Evolutionary conservation across 495 filamentous ascomycete genomes (phyloP).

Genomic region (Penicillium canariense): DNA sequence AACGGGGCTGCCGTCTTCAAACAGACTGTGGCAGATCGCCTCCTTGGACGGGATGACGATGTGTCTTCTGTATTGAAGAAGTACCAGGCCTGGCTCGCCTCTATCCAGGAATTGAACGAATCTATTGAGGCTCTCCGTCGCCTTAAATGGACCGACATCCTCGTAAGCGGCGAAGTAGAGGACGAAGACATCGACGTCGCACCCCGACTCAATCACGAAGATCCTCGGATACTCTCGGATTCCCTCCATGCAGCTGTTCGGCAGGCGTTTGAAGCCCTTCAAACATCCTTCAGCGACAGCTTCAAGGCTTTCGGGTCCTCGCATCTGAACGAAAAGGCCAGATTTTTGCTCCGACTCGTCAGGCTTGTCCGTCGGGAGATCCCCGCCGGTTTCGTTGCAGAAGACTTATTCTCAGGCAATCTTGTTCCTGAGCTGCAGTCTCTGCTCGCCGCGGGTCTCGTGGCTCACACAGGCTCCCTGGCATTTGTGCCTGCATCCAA

Average conservation of each 20-base stretch:
- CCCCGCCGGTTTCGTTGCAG: constrained; percentile 44
- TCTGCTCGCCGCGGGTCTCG: constrained; percentile 44
- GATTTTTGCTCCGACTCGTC: constrained; percentile 73
- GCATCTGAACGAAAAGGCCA: constrained; percentile 53
- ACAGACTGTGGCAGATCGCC: constrained; percentile 45
- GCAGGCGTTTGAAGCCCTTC: constrained; percentile 57
- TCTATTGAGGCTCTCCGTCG: constrained; percentile 65
- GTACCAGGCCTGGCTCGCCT: constrained; percentile 67
- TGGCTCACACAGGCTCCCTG: constrained; percentile 12
- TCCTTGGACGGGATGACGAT: constrained; percentile 64
- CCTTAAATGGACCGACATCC: constrained; percentile 71
- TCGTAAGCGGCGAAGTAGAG: constrained; percentile 73
- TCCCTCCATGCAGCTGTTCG: constrained; percentile 56
- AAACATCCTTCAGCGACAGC: constrained; percentile 49
- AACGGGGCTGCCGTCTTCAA: constrained; percentile 58
- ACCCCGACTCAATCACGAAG: constrained; percentile 64
- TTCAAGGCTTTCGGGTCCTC: constrained; percentile 44
- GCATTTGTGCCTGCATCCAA: constrained; percentile 13
- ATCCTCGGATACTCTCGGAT: constrained; percentile 63
- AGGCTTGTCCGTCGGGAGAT: constrained; percentile 68
- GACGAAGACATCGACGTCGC: constrained; percentile 62
- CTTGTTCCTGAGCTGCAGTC: constrained; percentile 59
- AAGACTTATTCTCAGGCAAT: constrained; percentile 36
- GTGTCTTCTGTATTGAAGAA: constrained; percentile 55
- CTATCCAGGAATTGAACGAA: constrained; percentile 57